phyloP scores from a whole-genome alignment of 768 basidiomycete species.

The Trametopsis cervina region DNA sequence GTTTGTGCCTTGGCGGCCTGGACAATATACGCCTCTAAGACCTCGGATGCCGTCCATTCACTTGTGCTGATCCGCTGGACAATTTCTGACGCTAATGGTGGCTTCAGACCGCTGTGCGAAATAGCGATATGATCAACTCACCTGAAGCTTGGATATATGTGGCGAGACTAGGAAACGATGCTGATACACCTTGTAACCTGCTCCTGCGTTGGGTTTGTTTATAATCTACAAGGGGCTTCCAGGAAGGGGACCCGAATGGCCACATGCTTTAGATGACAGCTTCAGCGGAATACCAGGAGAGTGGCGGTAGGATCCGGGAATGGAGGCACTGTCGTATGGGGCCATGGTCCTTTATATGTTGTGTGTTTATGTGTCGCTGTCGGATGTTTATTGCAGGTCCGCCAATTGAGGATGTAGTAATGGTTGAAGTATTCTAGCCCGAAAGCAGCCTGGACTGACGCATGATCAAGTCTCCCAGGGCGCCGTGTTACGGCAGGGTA shows the following conservation, averaged over 20 bases:
- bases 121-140: neutral
- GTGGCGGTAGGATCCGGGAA: too few relatives aligned
- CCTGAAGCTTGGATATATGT: slow-evolving; percentile 5
- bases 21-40: slow-evolving; percentile 36
- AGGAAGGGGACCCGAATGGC: slow-evolving; percentile 6
- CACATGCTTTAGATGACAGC: slow-evolving; percentile 1
- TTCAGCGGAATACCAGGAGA: too few relatives aligned
- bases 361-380: too few relatives aligned
- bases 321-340: too few relatives aligned
- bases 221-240: slow-evolving; percentile 2
- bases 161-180: neutral
- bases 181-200: neutral
- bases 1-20: slow-evolving; percentile 51
- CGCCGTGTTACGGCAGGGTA: too few relatives aligned
- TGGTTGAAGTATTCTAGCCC: too few relatives aligned
- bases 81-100: slow-evolving; percentile 35
- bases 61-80: slow-evolving; percentile 32
- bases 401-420: too few relatives aligned
- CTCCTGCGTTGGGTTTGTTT: slow-evolving; percentile 1
- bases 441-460: too few relatives aligned
- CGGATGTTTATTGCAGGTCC: too few relatives aligned
- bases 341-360: too few relatives aligned
- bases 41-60: slow-evolving; percentile 41
- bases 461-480: too few relatives aligned
- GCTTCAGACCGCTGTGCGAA: neutral